These are phyloP conservation scores for Panicum hallii DNA, from an alignment of 202 grass and related monocot species.

Conservation along the genomic window DNA sequence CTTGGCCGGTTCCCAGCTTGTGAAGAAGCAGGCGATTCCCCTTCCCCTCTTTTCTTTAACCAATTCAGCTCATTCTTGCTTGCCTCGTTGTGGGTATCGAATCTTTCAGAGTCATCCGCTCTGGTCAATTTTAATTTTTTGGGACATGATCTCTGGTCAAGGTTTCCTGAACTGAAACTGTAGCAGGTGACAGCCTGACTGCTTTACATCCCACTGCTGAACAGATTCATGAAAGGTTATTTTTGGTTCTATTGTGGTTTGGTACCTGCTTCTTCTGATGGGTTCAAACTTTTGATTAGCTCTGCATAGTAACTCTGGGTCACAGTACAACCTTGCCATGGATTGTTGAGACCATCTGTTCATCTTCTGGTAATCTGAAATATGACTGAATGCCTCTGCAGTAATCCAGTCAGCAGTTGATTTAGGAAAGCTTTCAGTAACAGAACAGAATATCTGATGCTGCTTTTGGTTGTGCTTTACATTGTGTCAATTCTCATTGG, in stretches of 20 bases:
- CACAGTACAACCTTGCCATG: not conserved
- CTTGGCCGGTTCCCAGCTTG: not conserved
- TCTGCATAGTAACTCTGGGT: not conserved
- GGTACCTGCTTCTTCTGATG: not conserved
- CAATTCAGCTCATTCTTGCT: slow-evolving; percentile 28
- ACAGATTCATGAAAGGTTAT: slow-evolving; percentile 2
- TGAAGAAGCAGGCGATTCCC: not conserved
- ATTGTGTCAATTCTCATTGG: not conserved
- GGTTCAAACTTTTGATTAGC: not conserved
- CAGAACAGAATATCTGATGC: slow-evolving; percentile 6
- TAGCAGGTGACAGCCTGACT: not conserved
- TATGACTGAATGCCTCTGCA: not conserved
- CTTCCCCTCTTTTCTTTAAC: not conserved
- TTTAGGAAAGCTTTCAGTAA: slow-evolving; percentile 30
- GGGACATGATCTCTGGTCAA: not conserved
- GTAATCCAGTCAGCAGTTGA: slow-evolving; percentile 11
- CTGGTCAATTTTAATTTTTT: not conserved
- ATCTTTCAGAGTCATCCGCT: slow-evolving; percentile 6
- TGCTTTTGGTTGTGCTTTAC: not conserved
- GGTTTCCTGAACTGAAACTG: slow-evolving; percentile 8
- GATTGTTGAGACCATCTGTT: slow-evolving; percentile 6
- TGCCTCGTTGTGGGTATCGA: slow-evolving; percentile 10
- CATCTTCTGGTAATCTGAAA: slow-evolving; percentile 25
- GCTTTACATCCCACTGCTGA: slow-evolving; percentile 7
- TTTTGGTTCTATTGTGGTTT: not conserved